phyloP scores from a whole-genome alignment of 2,329 filamentous ascomycete genomes.

The Cercospora brassicicola region DNA sequence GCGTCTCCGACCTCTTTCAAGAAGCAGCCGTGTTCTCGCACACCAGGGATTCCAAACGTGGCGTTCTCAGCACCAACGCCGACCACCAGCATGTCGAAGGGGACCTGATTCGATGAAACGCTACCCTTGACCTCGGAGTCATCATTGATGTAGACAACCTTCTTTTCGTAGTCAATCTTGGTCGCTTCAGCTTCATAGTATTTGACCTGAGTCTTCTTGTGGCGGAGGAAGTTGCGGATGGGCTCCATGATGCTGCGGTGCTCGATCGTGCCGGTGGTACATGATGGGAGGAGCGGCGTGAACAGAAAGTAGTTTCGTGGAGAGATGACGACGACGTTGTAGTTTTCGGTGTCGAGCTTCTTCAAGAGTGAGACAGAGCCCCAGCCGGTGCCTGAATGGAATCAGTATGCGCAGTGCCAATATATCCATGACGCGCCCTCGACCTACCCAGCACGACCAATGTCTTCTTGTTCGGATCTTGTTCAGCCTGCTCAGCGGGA shows the following conservation, averaged over 20 bases:
- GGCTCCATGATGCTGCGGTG: constrained; percentile 99
- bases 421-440: neutral
- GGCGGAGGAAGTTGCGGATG: constrained; percentile 88
- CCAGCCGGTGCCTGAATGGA: constrained; percentile 80
- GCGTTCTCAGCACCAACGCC: constrained; percentile 98
- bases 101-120: constrained; percentile 78
- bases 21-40: constrained; percentile 94
- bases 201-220: constrained; percentile 90
- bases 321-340: constrained; percentile 93
- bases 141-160: constrained; percentile 84
- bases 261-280: constrained; percentile 95
- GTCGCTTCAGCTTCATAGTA: constrained; percentile 98
- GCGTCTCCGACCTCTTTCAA: constrained; percentile 97
- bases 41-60: constrained; percentile 93
- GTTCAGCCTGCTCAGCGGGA: constrained; percentile 73
- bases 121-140: constrained; percentile 89
- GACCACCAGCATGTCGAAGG: constrained; percentile 97
- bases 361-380: constrained; percentile 93
- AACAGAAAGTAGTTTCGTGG: constrained; percentile 99
- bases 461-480: constrained; percentile 92
- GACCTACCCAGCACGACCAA: constrained; percentile 83
- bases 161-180: constrained; percentile 89
- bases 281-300: constrained; percentile 93
- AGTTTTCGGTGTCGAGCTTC: constrained; percentile 98
- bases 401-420: constrained; percentile 16